Evolutionary conservation across 2,329 filamentous ascomycete genomes (phyloP), one percentile per base, ranked within the genome.

Genomic region (Nectriaceae sp.): DNA sequence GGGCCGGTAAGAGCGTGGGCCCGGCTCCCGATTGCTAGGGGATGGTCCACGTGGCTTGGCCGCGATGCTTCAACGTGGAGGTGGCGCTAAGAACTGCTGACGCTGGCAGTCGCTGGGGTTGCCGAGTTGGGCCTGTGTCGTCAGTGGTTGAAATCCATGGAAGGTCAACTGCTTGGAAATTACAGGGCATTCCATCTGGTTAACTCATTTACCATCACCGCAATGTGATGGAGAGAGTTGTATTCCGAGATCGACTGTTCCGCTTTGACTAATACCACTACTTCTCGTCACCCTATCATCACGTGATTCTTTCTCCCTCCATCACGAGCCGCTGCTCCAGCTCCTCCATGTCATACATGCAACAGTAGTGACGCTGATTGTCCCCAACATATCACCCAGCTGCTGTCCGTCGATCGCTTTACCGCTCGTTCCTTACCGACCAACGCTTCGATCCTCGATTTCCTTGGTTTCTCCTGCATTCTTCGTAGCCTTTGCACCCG

Each of bases 241-340:
- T n/a, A n/a, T n/a, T n/a, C n/a, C n/a, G n/a, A n/a, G n/a, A n/a
- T n/a, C n/a, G n/a, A n/a, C n/a, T n/a, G n/a, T n/a, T 36, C 33
- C 8, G n/a, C 33, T 36, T 36, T 16, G n/a, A n/a, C 33, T 15
- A 16, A n/a, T 8, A 36, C n/a, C 33, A 5, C 33, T 10, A n/a
- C 33, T 15, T 36, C 33, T 36, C 33, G 11, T 36, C 13, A 36
- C 33, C 8, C 36, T 18, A 21, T 26, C 4, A 42, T 59, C 56
- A 59, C 56, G 56, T 59, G 56, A 59, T 35, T 2, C 13, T 8
- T 2, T 3, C 46, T 52, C 42, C 42, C 18, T 49, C 46, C 43
- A 58, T 51, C 51, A 57, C 47, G 47, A 54, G 44, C 50, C 56
- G 56, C 53, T 50, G 56, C 47, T 52, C 47, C 55, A 59, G 56